Evolutionary conservation across 305 asterid species (phyloP), one percentile per base, ranked within the genome.

Genomic region (Fraxinus dipetala): DNA sequence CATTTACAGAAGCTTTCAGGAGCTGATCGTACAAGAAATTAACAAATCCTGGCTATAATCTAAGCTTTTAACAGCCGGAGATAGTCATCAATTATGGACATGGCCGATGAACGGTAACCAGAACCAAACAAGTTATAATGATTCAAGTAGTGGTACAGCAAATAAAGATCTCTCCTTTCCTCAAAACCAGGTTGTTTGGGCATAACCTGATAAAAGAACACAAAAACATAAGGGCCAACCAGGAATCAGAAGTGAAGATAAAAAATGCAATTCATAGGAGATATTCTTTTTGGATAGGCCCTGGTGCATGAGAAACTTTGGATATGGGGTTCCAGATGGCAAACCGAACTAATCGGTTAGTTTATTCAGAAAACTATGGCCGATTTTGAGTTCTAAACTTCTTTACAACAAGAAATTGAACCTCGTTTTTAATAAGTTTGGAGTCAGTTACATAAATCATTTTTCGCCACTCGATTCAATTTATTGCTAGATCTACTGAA

Each of bases 121-220:
- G 99, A 92, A 69, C 99, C 99, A 54, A 96, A 96, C 89, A 96
- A 75, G 84, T 96, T 96, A 85, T 96, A 96, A 84, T 96, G 99
- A 87, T 96, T 96, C 83, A 96, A 83, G 87, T 96, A 96, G 84
- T 96, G 99, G 85, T 96, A 94, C 81, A 96, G 87, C 92, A 84
- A 83, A 88, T 94, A 96, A 2, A 96, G 90, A 80, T 93, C 98
- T 85, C 79, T 88, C 90, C 99, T 93, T 83, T 86, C 24, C 84
- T 92, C 98, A 56, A 92, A 93, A 26, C 98, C 98, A 1, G 87
- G 85, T 76, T 95, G 96, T 81, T 87, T 89, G 11, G 98, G 98
- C 98, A 94, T 92, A 87, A 94, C 98, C 99, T 95, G 88, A 81
- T 26, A 69, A 72, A 32, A 26, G 5, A 77, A 67, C 61, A 74